phyloP scores from a whole-genome alignment of 2,329 filamentous ascomycete genomes.

The Calonectria multiphialidica region DNA sequence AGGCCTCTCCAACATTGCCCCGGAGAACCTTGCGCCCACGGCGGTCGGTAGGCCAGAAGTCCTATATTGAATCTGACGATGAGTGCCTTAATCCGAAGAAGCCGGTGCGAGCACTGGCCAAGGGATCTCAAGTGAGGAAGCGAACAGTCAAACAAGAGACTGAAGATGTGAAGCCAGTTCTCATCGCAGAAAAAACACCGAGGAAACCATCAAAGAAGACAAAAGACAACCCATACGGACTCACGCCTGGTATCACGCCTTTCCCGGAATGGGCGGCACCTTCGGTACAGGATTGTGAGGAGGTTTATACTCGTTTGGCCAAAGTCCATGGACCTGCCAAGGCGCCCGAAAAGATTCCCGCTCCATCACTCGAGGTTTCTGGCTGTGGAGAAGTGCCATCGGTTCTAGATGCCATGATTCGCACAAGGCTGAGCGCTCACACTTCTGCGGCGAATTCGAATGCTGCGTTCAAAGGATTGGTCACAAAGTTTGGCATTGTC shows the following conservation, averaged over 20 bases:
- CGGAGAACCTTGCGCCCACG: constrained; percentile 21
- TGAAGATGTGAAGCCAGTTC: constrained; percentile 21
- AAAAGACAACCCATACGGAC: constrained; percentile 42
- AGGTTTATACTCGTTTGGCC: constrained; percentile 38
- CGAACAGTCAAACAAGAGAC: constrained; percentile 28
- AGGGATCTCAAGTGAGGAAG: constrained; percentile 10
- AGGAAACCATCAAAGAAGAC: constrained; percentile 39
- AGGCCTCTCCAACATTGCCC: not conserved
- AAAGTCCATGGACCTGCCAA: constrained; percentile 40
- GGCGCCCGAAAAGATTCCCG: constrained; percentile 42
- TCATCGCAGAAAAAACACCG: constrained; percentile 19
- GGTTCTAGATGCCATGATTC: constrained; percentile 42
- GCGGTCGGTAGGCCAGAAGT: not conserved
- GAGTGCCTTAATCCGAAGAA: constrained; percentile 13
- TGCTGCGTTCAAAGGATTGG: constrained; percentile 42
- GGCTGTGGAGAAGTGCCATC: constrained; percentile 44
- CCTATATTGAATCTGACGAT: constrained; percentile 39
- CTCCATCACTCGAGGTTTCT: constrained; percentile 43
- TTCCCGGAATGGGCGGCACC: constrained; percentile 42
- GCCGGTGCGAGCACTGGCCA: not conserved
- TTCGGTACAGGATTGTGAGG: constrained; percentile 36
- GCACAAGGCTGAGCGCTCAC: constrained; percentile 42
- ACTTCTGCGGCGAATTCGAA: constrained; percentile 43
- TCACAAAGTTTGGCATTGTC: constrained; percentile 39
- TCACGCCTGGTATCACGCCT: constrained; percentile 43